Percentiles rank a stretch among this genome's conserved stretches.
phyloP scores from a whole-genome alignment of 2,329 filamentous ascomycete species.

The Sarocladiaceae sp. region DNA sequence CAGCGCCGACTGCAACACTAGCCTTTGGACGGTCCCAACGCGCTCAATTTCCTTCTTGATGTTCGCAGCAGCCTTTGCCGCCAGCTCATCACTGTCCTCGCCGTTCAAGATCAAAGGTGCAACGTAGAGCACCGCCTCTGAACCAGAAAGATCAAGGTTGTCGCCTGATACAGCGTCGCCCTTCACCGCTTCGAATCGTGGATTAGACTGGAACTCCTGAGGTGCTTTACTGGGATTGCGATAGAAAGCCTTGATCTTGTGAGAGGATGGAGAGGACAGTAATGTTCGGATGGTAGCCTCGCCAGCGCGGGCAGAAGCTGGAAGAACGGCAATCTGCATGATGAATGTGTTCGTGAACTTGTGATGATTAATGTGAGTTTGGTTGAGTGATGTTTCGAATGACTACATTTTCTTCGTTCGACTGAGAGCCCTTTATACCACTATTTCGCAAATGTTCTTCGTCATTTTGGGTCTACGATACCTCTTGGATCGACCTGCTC shows the following conservation, averaged over 20 bases:
- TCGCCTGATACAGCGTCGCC: slow-evolving; percentile 24
- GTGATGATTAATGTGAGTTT: too few relatives aligned
- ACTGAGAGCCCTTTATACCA: too few relatives aligned
- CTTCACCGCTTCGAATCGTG: slow-evolving; percentile 23
- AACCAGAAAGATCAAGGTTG: slow-evolving; percentile 24
- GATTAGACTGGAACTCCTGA: slow-evolving; percentile 20
- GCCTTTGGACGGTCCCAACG: slow-evolving; percentile 14
- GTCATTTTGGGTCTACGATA: too few relatives aligned
- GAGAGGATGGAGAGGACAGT: slow-evolving; percentile 16
- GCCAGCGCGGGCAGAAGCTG: slow-evolving; percentile 29
- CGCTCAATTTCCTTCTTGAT: slow-evolving; percentile 19
- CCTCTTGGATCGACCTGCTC: too few relatives aligned
- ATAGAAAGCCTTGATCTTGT: slow-evolving; percentile 24
- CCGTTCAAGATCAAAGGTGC: slow-evolving; percentile 25
- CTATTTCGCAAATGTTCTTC: too few relatives aligned
- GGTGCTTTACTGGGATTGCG: slow-evolving; percentile 24
- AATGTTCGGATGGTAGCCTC: slow-evolving; percentile 23
- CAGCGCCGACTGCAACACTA: slow-evolving; percentile 25
- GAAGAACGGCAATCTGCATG: slow-evolving; percentile 29
- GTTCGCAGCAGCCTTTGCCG: slow-evolving; percentile 18
- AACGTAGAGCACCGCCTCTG: slow-evolving; percentile 28
- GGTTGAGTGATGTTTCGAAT: too few relatives aligned
- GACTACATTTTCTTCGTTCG: too few relatives aligned
- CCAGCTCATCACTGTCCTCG: slow-evolving; percentile 19
- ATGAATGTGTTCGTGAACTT: too few relatives aligned